These are phyloP conservation scores for Spinellus fusiger DNA, from an alignment of 192 early-diverging fungal genomes.

Conservation along the genomic window DNA sequence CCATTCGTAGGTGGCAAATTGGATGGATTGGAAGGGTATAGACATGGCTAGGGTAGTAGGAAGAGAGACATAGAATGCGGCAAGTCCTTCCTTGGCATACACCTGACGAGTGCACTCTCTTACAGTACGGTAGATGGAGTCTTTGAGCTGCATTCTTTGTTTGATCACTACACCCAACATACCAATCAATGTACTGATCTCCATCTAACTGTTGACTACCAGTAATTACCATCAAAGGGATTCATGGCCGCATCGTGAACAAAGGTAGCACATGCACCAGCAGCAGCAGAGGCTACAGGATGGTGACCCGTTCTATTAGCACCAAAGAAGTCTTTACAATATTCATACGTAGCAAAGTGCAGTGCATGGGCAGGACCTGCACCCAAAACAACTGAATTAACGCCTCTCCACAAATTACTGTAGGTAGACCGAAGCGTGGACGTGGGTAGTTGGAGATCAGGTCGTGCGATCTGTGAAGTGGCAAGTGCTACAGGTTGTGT, in stretches of 20 bases:
- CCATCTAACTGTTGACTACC: neutral
- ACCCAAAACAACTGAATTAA: conserved; percentile 87
- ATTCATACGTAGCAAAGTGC: conserved; percentile 92
- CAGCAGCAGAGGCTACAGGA: conserved; percentile 60
- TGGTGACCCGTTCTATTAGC: conserved; percentile 49
- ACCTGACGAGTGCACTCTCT: conserved; percentile 65
- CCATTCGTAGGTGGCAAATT: conserved; percentile 90
- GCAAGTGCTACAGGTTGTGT: conserved; percentile 58
- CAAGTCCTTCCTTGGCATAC: conserved; percentile 66
- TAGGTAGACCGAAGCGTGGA: neutral
- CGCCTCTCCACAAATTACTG: conserved; percentile 82
- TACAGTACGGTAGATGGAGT: conserved; percentile 64
- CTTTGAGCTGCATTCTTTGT: conserved; percentile 90
- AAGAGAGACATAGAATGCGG: conserved; percentile 89
- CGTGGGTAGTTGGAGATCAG: neutral
- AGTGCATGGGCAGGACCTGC: conserved; percentile 94
- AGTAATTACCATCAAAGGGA: conserved; percentile 82
- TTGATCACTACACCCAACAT: conserved; percentile 60
- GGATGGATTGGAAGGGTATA: conserved; percentile 91
- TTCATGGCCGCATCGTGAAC: conserved; percentile 88
- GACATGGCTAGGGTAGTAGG: conserved; percentile 93
- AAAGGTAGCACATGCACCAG: conserved; percentile 85
- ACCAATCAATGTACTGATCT: neutral
- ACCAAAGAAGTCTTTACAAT: conserved; percentile 74
- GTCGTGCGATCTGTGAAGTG: conserved; percentile 25